These are phyloP conservation scores for Tubosaeta brunneosetosa DNA, from an alignment of 768 basidiomycete species.

Conservation along the genomic window DNA sequence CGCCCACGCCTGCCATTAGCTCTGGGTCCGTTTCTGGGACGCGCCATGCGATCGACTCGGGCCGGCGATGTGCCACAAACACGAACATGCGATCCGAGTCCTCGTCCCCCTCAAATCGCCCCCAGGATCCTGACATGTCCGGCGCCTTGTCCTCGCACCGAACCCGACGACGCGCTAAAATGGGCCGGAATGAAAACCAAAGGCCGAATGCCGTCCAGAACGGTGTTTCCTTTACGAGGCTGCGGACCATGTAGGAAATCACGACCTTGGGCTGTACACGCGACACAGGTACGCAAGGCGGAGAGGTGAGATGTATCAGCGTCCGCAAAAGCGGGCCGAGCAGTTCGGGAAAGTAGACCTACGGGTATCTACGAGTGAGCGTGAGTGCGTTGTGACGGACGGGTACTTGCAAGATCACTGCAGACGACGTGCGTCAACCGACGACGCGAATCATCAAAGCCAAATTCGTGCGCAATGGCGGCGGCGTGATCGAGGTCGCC, in stretches of 20 bases:
- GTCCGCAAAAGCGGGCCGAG: conserved; percentile 72
- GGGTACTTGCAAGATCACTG: conserved; percentile 70
- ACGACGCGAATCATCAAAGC: background rate
- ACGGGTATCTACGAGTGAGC: conserved; percentile 1
- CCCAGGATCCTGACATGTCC: conserved; percentile 27
- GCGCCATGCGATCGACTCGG: conserved; percentile 54
- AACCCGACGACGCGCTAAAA: conserved; percentile 32
- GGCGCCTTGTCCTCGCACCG: too few relatives aligned
- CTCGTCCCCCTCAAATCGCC: conserved; percentile 40
- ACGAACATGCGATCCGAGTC: conserved; percentile 45
- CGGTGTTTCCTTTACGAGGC: conserved; percentile 61
- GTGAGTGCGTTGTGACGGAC: background rate
- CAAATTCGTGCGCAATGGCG: conserved; percentile 38
- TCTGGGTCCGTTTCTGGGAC: conserved; percentile 50
- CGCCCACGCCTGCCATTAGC: conserved; percentile 55
- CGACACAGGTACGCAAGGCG: conserved; percentile 31
- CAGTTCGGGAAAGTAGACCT: conserved; percentile 87
- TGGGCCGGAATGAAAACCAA: conserved; percentile 66
- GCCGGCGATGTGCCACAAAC: conserved; percentile 55
- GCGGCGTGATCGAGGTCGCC: conserved; percentile 47
- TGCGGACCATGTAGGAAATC: conserved; percentile 76
- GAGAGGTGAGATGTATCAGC: conserved; percentile 66
- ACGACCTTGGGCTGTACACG: conserved; percentile 37
- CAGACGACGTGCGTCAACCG: conserved; percentile 66
- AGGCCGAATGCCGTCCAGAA: conserved; percentile 82